Conservation (phyloP, 2,329 filamentous ascomycete genomes). For the Colletotrichum tamarilloi region DNA sequence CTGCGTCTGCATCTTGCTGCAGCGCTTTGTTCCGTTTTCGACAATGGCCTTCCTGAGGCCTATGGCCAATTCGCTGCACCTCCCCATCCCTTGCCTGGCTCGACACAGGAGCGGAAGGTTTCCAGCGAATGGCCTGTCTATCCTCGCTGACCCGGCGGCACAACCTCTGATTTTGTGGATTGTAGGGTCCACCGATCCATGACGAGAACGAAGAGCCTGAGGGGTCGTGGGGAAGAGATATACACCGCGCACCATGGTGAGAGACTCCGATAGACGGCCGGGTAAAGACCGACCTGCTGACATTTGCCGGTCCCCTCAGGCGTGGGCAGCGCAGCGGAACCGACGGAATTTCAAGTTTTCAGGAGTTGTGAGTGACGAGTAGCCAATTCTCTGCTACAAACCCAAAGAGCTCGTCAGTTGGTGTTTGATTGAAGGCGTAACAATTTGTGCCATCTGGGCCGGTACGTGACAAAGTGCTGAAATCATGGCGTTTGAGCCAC, state of each 20-base stretch:
- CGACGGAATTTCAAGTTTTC: background rate
- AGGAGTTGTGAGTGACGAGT: background rate
- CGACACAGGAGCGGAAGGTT: background rate
- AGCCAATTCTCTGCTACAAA: background rate
- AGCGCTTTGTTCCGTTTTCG: background rate
- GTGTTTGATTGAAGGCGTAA: background rate
- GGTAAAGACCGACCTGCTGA: slow-evolving; percentile 10
- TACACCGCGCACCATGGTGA: background rate
- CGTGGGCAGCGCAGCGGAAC: background rate
- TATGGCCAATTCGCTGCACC: background rate
- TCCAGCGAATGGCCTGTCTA: background rate
- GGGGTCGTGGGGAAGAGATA: background rate
- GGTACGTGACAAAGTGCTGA: background rate
- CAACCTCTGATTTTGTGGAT: slow-evolving; percentile 14
- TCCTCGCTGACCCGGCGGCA: slow-evolving; percentile 5
- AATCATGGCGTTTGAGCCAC: background rate
- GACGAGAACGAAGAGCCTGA: slow-evolving; percentile 8
- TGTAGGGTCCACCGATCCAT: slow-evolving; percentile 14
- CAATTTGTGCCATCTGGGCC: background rate
- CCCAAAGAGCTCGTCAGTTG: background rate
- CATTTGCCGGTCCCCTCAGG: background rate
- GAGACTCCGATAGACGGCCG: slow-evolving; percentile 23
- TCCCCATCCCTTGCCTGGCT: slow-evolving; percentile 2
- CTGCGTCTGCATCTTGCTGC: slow-evolving; percentile 4
- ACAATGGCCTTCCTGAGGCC: background rate